Conservation (phyloP, 1,284 basidiomycete genomes). For the Sphaerobolus stellatus region DNA sequence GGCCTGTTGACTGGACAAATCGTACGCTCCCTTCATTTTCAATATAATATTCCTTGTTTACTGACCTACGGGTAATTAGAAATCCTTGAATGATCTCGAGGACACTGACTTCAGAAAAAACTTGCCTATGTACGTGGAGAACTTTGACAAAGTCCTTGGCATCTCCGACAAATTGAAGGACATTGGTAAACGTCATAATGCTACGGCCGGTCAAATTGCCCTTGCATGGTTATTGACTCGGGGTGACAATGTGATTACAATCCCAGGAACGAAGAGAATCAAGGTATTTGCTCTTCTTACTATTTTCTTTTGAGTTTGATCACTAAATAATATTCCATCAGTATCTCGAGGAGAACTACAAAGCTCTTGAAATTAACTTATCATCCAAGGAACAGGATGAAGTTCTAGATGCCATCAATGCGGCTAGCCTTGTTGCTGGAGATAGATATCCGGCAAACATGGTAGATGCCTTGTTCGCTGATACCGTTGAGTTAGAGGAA, state of each 20-base stretch:
- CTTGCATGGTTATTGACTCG: constrained; percentile 63
- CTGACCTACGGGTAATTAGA: too few species aligned
- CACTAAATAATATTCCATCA: too few species aligned
- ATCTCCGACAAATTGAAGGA: constrained; percentile 46
- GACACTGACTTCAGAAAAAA: constrained; percentile 45
- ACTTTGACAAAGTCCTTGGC: constrained; percentile 58
- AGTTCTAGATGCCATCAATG: too few species aligned
- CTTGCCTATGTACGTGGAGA: constrained; percentile 36
- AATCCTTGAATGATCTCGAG: constrained; percentile 50
- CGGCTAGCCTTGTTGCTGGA: too few species aligned
- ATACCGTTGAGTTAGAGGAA: too few species aligned
- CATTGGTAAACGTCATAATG: constrained; percentile 46
- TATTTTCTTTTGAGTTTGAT: too few species aligned
- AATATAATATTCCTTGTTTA: not conserved
- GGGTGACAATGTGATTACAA: constrained; percentile 51
- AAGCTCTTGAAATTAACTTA: constrained; percentile 36
- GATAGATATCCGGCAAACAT: too few species aligned
- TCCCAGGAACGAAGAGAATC: constrained; percentile 40
- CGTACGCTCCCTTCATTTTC: constrained; percentile 27
- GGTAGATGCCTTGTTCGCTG: too few species aligned
- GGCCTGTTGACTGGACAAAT: constrained; percentile 61
- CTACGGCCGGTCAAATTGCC: constrained; percentile 53
- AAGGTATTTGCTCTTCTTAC: constrained; percentile 6
- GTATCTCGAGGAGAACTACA: constrained; percentile 45
- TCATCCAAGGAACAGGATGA: constrained; percentile 35